phyloP scores from a whole-genome alignment of 2,329 filamentous ascomycete genomes.

The Penicillium sp. region DNA sequence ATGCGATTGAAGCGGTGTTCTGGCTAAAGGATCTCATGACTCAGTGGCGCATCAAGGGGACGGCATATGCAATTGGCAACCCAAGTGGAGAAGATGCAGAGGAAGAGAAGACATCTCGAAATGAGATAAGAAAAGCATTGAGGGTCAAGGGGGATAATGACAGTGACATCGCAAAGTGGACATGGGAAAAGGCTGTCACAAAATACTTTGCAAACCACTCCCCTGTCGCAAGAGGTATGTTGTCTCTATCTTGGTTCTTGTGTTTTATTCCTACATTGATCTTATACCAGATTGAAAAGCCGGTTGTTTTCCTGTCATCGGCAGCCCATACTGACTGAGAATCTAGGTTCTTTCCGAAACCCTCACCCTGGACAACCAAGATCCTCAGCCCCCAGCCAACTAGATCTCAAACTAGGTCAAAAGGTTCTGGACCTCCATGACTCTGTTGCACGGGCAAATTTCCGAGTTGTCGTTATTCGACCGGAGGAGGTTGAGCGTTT shows the following conservation, averaged over 20 bases:
- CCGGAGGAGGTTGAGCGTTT: slow-evolving; percentile 75
- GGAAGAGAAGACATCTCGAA: slow-evolving; percentile 43
- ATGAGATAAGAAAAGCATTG: slow-evolving; percentile 60
- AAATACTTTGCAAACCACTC: slow-evolving; percentile 87
- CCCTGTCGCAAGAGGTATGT: slow-evolving; percentile 70
- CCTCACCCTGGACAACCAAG: slow-evolving; percentile 66
- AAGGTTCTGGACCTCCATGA: slow-evolving; percentile 72
- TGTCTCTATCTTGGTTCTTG: not conserved
- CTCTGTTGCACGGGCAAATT: slow-evolving; percentile 67
- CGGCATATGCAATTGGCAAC: slow-evolving; percentile 70
- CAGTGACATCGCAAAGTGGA: slow-evolving; percentile 57
- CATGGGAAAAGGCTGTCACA: slow-evolving; percentile 75
- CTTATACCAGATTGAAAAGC: not conserved
- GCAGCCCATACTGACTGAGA: slow-evolving; percentile 5
- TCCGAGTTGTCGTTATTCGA: slow-evolving; percentile 82
- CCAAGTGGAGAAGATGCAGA: slow-evolving; percentile 62
- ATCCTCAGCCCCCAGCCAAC: slow-evolving; percentile 50
- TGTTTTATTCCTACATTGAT: not conserved
- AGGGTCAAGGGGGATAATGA: slow-evolving; percentile 43
- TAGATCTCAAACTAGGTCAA: slow-evolving; percentile 54
- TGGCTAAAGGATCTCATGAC: slow-evolving; percentile 70
- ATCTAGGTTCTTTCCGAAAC: slow-evolving; percentile 67
- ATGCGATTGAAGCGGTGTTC: slow-evolving; percentile 74
- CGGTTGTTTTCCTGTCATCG: not conserved
- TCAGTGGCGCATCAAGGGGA: slow-evolving; percentile 83